phyloP scores from a whole-genome alignment of 306 rosid genomes.

The Chamaecrista fasciculata region DNA sequence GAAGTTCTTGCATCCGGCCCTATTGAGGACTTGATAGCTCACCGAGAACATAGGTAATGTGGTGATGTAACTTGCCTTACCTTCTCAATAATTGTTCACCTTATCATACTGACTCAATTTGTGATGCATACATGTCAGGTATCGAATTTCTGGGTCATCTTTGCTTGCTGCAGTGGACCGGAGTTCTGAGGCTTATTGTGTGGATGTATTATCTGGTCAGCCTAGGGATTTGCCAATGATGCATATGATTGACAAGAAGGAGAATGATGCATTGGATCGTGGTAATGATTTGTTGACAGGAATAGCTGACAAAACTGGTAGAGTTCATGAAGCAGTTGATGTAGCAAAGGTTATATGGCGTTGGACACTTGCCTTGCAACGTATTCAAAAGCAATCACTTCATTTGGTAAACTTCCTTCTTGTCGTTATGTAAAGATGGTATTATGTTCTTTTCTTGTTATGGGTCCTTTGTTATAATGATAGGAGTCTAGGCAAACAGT shows the following conservation, averaged over 20 bases:
- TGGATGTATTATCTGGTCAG: conserved; percentile 55
- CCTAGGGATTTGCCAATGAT: conserved; percentile 47
- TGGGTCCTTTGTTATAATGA: not conserved
- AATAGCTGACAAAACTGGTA: conserved; percentile 79
- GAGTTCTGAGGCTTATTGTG: conserved; percentile 76
- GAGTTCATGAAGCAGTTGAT: conserved; percentile 72
- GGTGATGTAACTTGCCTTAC: conserved; percentile 29
- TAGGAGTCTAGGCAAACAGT: no score
- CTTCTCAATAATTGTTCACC: conserved; percentile 15
- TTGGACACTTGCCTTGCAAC: conserved; percentile 97
- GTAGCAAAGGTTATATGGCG: conserved; percentile 93
- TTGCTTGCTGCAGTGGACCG: conserved; percentile 98
- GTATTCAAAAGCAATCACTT: conserved; percentile 92
- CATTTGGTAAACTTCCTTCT: conserved; percentile 53
- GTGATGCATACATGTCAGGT: conserved; percentile 47
- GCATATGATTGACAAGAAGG: conserved; percentile 57
- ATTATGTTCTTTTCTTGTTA: not conserved
- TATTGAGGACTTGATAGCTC: conserved; percentile 91
- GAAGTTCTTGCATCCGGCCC: conserved; percentile 99
- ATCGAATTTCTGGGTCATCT: conserved; percentile 95
- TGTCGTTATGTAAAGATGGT: conserved; percentile 20
- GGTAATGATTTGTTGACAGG: conserved; percentile 52
- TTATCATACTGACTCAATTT: conserved; percentile 26
- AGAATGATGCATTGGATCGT: conserved; percentile 54
- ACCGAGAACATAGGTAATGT: conserved; percentile 87